Percentiles rank a stretch among this genome's conserved stretches.
Evolutionary conservation across 805 yeast species (phyloP).

Genomic region (Saccharomycopsis amapae): DNA sequence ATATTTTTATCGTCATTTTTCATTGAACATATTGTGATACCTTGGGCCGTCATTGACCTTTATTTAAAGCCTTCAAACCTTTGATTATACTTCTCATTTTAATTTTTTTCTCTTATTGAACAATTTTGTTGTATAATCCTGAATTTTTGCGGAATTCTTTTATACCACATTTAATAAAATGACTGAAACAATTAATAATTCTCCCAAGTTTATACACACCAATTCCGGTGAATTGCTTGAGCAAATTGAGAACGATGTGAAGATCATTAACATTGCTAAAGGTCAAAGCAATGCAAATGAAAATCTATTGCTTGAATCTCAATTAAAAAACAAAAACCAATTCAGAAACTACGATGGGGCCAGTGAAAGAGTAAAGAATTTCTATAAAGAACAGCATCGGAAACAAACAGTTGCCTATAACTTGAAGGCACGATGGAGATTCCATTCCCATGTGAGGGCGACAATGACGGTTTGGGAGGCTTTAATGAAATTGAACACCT

Average conservation of each 20-base stretch:
- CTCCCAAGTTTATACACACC: slow-evolving; percentile 14
- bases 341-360: slow-evolving; percentile 65
- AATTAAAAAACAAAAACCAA: slow-evolving; percentile 30
- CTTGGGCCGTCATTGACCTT: too few species aligned
- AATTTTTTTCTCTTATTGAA: background rate
- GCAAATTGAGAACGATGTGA: slow-evolving; percentile 17
- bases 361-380: slow-evolving; percentile 56
- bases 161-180: too few species aligned
- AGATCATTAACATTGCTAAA: slow-evolving; percentile 14
- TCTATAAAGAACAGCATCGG: slow-evolving; percentile 61
- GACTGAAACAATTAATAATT: slow-evolving; percentile 10
- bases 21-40: too few species aligned
- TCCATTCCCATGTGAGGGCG: slow-evolving; percentile 58
- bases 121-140: background rate
- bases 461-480: slow-evolving; percentile 71
- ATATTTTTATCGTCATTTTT: too few species aligned
- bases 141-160: too few species aligned
- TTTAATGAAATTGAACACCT: slow-evolving; percentile 47
- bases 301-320: slow-evolving; percentile 7
- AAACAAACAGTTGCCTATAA: slow-evolving; percentile 68
- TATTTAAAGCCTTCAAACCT: too few species aligned
- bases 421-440: slow-evolving; percentile 60
- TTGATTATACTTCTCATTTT: background rate
- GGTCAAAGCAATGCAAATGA: slow-evolving; percentile 4
- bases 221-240: slow-evolving; percentile 13